Percentiles rank a stretch among this genome's conserved stretches.
These are phyloP conservation scores for Hypoxylon intermedium DNA, from an alignment of 495 filamentous ascomycete species.

Conservation along the genomic window DNA sequence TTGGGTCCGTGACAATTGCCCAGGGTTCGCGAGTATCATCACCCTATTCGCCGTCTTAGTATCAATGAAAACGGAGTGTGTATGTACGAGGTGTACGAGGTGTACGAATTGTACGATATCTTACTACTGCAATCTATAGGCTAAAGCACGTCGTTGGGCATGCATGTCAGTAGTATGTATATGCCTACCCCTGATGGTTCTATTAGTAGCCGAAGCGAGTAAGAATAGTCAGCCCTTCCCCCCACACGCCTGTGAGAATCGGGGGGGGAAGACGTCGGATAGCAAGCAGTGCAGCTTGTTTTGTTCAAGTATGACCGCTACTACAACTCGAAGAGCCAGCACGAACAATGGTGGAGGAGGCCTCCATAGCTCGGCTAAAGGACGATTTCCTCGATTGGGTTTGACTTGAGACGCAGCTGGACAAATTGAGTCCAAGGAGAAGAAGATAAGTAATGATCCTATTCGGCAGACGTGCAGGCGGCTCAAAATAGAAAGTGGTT, in stretches of 20 bases:
- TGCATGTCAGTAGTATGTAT: slow-evolving; percentile 7
- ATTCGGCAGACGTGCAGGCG: slow-evolving; percentile 27
- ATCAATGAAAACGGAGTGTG: slow-evolving; percentile 13
- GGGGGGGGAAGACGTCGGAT: background rate
- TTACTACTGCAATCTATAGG: slow-evolving; percentile 6
- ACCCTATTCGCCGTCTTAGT: slow-evolving; percentile 20
- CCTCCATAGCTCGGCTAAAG: slow-evolving; percentile 34
- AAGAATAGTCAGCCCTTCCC: background rate
- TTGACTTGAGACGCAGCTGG: slow-evolving; percentile 18
- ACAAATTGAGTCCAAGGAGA: slow-evolving; percentile 15
- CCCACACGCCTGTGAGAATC: slow-evolving; percentile 14
- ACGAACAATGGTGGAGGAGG: slow-evolving; percentile 6
- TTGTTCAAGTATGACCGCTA: slow-evolving; percentile 8
- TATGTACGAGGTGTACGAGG: background rate
- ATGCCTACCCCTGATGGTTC: background rate
- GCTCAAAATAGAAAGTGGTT: slow-evolving; percentile 39
- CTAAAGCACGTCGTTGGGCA: background rate
- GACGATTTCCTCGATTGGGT: slow-evolving; percentile 22
- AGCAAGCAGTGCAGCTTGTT: slow-evolving; percentile 19
- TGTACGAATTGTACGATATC: slow-evolving; percentile 5
- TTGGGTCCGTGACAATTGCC: slow-evolving; percentile 26
- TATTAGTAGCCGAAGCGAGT: slow-evolving; percentile 16
- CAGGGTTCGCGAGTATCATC: slow-evolving; percentile 20
- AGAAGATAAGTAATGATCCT: background rate
- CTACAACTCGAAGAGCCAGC: slow-evolving; percentile 11